Evolutionary conservation across 2,329 filamentous ascomycete species (phyloP), one percentile per base, ranked within the genome.

Genomic region (Metarhizium sp.): DNA sequence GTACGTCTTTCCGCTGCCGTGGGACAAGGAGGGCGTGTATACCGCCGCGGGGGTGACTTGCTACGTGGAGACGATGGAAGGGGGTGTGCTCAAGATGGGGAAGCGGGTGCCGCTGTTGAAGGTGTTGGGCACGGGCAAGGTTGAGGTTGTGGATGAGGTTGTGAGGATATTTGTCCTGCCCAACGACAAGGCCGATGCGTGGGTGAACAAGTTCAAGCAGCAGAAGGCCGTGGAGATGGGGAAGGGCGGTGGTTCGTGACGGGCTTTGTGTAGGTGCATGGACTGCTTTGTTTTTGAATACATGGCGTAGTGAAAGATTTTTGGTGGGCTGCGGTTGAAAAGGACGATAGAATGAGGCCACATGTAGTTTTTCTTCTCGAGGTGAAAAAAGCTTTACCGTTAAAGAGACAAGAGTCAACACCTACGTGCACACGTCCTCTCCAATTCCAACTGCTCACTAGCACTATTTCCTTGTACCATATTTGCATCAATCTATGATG

Each of bases 1-100:
- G 3, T 96, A 96, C 65, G 86, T 97, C 10, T 82, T 99, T 56
- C 92, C 92, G 2, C 71, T 91, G 64, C 90, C 91, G 13, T 99
- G 94, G 94, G 94, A 97, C 64, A 65, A 69, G 16, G 74, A 78
- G 58, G 71, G 78, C 2, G 84, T 84, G 64, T 96, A 96, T 70
- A 80, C 74, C 1, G 62, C 78, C 1, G 75, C 76, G 0, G 75
- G 72, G 1, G 89, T 96, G 4, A 91, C 96, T 62, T 94, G 90
- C 65, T 97, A 90, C 70, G 87, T 95, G 76, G 91, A 96, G 75
- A 97, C 91, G 0, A 72, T 73, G 4, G 75, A 77, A 0, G 91
- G 91, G 0, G 91, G 92, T 0, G 70, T 99, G 63, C 82, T 96
- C 64, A 96, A 95, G 74, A 85, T 92, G 25, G 92, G 94, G 50